A percentile compares a stretch with the other conserved stretches of the same genome.
Evolutionary conservation across 495 filamentous ascomycete genomes (phyloP).

Genomic region (Hyaloscypha hepaticicola): DNA sequence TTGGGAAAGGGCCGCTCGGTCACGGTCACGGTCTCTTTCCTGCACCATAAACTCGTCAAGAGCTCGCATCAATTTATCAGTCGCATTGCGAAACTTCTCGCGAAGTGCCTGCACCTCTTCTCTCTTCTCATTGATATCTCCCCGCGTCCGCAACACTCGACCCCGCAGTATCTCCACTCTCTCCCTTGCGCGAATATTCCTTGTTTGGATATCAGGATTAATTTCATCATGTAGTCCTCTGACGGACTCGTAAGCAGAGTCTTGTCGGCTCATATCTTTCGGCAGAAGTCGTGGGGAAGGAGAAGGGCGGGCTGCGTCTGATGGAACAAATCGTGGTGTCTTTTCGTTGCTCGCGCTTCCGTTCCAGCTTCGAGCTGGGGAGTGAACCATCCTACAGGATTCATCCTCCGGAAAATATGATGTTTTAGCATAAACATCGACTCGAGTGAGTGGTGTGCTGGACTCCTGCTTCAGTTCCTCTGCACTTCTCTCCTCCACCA

Average conservation of each 20-base stretch:
- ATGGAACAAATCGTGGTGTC: slow-evolving; percentile 2
- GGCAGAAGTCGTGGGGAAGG: background rate
- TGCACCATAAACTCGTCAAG: slow-evolving; percentile 13
- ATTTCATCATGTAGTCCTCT: slow-evolving; percentile 9
- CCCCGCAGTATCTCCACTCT: slow-evolving; percentile 20
- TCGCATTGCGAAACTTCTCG: slow-evolving; percentile 12
- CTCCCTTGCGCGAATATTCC: slow-evolving; percentile 22
- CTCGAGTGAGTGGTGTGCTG: background rate
- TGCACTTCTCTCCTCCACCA: background rate
- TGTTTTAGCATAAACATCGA: background rate
- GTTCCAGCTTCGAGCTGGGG: slow-evolving; percentile 8
- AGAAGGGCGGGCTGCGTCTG: background rate
- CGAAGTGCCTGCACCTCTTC: slow-evolving; percentile 6
- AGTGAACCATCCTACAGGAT: background rate
- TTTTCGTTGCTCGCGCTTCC: background rate
- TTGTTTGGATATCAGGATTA: slow-evolving; percentile 6
- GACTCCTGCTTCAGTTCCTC: background rate
- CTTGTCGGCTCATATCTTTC: slow-evolving; percentile 13
- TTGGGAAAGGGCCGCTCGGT: background rate
- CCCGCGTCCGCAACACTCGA: slow-evolving; percentile 20
- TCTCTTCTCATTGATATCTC: slow-evolving; percentile 7
- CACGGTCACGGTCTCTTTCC: background rate
- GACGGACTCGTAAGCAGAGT: slow-evolving; percentile 23
- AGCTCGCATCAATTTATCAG: slow-evolving; percentile 12
- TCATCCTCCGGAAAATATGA: slow-evolving; percentile 8